phyloP scores from a whole-genome alignment of 139 green algal genomes.

The Chlamydomonas schloesseri region DNA sequence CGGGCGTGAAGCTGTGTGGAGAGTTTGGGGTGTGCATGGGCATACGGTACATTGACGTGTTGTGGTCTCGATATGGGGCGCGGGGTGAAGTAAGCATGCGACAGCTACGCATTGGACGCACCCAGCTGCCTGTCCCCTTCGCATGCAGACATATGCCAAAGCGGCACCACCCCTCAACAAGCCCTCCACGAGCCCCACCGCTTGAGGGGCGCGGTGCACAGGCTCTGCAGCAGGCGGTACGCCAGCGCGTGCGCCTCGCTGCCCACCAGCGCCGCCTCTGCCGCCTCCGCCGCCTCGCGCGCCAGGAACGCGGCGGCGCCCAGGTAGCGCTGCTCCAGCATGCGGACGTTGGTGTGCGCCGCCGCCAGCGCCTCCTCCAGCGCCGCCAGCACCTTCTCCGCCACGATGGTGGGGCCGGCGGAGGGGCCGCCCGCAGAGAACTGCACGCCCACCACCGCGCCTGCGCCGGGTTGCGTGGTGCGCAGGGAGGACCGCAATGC shows the following conservation, averaged over 20 bases:
- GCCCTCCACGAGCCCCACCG: too few relatives aligned
- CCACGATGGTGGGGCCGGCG: not conserved
- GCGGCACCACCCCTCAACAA: too few relatives aligned
- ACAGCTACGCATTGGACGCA: too few relatives aligned
- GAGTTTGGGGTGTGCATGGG: too few relatives aligned
- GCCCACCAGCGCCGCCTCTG: slow-evolving; percentile 21
- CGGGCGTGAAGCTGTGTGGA: slow-evolving; percentile 53
- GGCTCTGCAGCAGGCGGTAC: slow-evolving; percentile 40
- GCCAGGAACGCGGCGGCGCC: slow-evolving; percentile 62
- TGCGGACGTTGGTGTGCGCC: not conserved
- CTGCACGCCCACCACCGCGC: slow-evolving; percentile 22
- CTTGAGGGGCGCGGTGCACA: slow-evolving; percentile 45
- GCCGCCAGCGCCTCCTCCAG: slow-evolving; percentile 34
- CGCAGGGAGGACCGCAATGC: too few relatives aligned
- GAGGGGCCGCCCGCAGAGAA: not conserved
- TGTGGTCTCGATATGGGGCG: too few relatives aligned
- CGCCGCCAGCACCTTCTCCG: not conserved
- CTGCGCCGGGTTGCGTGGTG: too few relatives aligned
- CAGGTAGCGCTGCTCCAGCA: slow-evolving; percentile 55
- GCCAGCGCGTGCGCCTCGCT: slow-evolving; percentile 15
- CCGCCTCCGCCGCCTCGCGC: slow-evolving; percentile 37
- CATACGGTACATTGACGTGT: too few relatives aligned
- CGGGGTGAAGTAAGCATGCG: too few relatives aligned
- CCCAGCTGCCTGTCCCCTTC: too few relatives aligned
- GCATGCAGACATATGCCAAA: too few relatives aligned